A percentile compares a stretch with the other conserved stretches of the same genome.
phyloP scores from a whole-genome alignment of 305 asterid species.

The Andrographis paniculata region DNA sequence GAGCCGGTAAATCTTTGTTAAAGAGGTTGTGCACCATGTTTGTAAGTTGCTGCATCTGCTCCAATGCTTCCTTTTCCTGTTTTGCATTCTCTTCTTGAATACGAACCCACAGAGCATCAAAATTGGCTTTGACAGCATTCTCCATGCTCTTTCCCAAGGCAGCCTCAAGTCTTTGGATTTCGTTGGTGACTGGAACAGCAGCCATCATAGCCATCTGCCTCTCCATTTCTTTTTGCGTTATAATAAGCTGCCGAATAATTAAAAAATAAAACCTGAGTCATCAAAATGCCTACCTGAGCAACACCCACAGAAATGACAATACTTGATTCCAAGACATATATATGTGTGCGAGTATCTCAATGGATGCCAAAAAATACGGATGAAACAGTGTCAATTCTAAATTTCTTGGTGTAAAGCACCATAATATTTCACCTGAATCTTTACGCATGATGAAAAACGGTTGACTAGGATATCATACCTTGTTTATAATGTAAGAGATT shows the following conservation, averaged over 20 bases:
- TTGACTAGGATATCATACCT: too few species aligned
- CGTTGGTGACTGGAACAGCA: constrained; percentile 55
- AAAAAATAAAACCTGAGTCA: not conserved
- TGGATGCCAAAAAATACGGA: too few species aligned
- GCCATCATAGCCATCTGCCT: constrained; percentile 54
- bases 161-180: constrained; percentile 69
- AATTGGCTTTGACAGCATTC: constrained; percentile 48
- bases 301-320: too few species aligned
- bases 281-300: too few species aligned
- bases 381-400: too few species aligned
- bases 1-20: constrained; percentile 59
- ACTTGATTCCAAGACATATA: too few species aligned
- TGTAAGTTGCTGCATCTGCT: constrained; percentile 47
- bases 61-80: constrained; percentile 62
- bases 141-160: constrained; percentile 61
- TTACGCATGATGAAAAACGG: too few species aligned
- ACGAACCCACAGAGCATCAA: constrained; percentile 76
- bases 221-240: constrained; percentile 58
- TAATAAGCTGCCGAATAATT: constrained; percentile 35
- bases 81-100: constrained; percentile 60
- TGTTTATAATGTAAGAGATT: too few species aligned
- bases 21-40: constrained; percentile 35
- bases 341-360: too few species aligned
- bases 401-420: too few species aligned
- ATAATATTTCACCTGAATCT: too few species aligned